These are phyloP conservation scores for Backusella westeae DNA, from an alignment of 192 early-diverging fungal species.

Conservation along the genomic window DNA sequence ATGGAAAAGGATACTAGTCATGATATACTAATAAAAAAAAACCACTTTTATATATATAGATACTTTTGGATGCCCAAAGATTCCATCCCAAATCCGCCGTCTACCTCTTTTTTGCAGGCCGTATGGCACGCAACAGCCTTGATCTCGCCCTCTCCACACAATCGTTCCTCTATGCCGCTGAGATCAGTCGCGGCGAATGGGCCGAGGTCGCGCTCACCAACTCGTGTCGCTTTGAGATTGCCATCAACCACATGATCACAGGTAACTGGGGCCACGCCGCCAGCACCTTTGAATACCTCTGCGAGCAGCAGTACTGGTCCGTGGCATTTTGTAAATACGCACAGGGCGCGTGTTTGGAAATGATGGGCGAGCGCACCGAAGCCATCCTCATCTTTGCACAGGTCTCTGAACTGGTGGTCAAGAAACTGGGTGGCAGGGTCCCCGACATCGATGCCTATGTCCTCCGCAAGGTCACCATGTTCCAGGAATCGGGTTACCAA, in stretches of 20 bases:
- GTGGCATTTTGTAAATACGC: constrained; percentile 46
- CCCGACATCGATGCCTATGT: constrained; percentile 48
- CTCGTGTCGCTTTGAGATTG: constrained; percentile 50
- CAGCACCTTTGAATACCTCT: constrained; percentile 36
- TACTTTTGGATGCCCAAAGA: constrained; percentile 42
- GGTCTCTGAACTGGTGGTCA: constrained; percentile 43
- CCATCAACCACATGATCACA: constrained; percentile 45
- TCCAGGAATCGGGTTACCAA: constrained; percentile 38
- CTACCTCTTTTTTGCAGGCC: constrained; percentile 50
- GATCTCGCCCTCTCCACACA: constrained; percentile 33
- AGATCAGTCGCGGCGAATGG: constrained; percentile 34
- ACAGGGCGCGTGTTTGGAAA: constrained; percentile 44
- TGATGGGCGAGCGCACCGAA: constrained; percentile 64
- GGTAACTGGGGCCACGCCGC: constrained; percentile 44
- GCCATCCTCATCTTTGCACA: constrained; percentile 64
- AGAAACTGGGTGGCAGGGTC: constrained; percentile 38
- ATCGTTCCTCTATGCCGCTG: constrained; percentile 35
- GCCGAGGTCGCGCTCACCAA: constrained; percentile 43
- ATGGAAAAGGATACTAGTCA: too few relatives aligned
- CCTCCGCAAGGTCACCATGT: constrained; percentile 42
- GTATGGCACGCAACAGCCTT: constrained; percentile 36
- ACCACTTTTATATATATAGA: constrained; percentile 10
- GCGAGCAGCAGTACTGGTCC: constrained; percentile 53
- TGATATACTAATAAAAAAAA: too few relatives aligned
- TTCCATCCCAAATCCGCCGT: constrained; percentile 49